phyloP scores from a whole-genome alignment of 2,329 filamentous ascomycete genomes.

The Cytospora piceae region DNA sequence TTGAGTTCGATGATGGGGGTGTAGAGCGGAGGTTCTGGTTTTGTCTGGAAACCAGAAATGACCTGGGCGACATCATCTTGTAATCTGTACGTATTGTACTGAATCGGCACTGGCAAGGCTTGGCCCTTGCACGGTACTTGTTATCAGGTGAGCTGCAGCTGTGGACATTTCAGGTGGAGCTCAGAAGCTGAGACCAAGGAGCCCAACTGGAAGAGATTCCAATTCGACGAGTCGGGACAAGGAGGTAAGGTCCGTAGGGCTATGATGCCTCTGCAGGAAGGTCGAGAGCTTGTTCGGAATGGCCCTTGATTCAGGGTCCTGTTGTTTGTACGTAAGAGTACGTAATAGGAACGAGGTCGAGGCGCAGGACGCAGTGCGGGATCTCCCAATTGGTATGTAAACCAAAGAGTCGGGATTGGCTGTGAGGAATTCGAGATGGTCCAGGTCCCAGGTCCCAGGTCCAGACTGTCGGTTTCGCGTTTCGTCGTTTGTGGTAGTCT shows the following conservation, averaged over 20 bases:
- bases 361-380: slow-evolving; percentile 18
- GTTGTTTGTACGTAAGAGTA: slow-evolving; percentile 40
- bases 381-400: slow-evolving; percentile 8
- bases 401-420: slow-evolving; percentile 21
- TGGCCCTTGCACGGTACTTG: slow-evolving; percentile 26
- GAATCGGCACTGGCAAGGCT: slow-evolving; percentile 28
- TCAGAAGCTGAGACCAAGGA: slow-evolving; percentile 11
- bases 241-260: slow-evolving; percentile 6
- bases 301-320: slow-evolving; percentile 25
- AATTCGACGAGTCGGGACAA: slow-evolving; percentile 19
- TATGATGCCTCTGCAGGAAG: slow-evolving; percentile 20
- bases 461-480: slow-evolving; percentile 15
- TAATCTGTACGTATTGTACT: slow-evolving; percentile 18
- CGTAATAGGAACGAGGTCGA: slow-evolving; percentile 33
- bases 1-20: slow-evolving; percentile 20
- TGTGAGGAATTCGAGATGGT: slow-evolving; percentile 12
- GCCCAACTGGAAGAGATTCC: slow-evolving; percentile 24
- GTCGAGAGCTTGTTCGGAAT: slow-evolving; percentile 7
- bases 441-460: slow-evolving; percentile 7
- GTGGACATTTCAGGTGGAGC: slow-evolving; percentile 30
- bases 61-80: slow-evolving; percentile 46
- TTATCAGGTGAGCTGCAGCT: slow-evolving; percentile 15
- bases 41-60: slow-evolving; percentile 44
- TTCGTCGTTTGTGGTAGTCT: slow-evolving; percentile 5
- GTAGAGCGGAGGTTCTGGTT: slow-evolving; percentile 34